phyloP scores from a whole-genome alignment of 2,329 filamentous ascomycete genomes.

The Pezicula rhizophila region DNA sequence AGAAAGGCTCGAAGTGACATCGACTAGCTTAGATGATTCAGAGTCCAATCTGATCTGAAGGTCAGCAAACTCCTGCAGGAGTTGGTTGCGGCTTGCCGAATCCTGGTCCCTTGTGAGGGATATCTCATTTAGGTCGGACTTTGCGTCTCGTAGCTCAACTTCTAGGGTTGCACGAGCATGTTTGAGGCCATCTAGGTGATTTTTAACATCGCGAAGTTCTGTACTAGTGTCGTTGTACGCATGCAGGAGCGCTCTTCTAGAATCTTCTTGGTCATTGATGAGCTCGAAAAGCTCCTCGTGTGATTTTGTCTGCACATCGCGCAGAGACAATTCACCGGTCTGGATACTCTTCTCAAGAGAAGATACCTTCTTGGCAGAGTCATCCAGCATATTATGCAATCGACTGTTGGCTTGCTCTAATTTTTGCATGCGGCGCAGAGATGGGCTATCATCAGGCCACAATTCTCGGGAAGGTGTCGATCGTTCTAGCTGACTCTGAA shows the following conservation, averaged over 20 bases:
- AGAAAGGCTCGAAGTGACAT: conserved; percentile 76
- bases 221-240: conserved; percentile 80
- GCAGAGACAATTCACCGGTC: conserved; percentile 79
- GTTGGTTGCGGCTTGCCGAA: conserved; percentile 75
- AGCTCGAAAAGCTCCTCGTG: conserved; percentile 92
- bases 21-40: conserved; percentile 77
- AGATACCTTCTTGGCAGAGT: conserved; percentile 88
- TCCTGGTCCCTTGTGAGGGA: conserved; percentile 77
- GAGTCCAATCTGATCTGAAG: conserved; percentile 88
- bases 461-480: conserved; percentile 54
- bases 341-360: conserved; percentile 80
- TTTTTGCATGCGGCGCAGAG: conserved; percentile 76
- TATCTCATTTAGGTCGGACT: conserved; percentile 79
- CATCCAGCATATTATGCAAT: conserved; percentile 89
- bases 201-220: conserved; percentile 81
- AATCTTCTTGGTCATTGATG: conserved; percentile 88
- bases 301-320: conserved; percentile 86
- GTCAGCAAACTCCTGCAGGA: conserved; percentile 88
- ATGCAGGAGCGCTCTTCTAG: conserved; percentile 72
- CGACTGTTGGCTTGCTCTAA: conserved; percentile 87
- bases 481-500: conserved; percentile 80
- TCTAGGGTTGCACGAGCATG: conserved; percentile 74
- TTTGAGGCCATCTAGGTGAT: conserved; percentile 79
- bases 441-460: conserved; percentile 70
- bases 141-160: conserved; percentile 78